These are phyloP conservation scores for Phytopythium sindhum DNA, from an alignment of 352 stramenopile genomes.

Conservation along the genomic window DNA sequence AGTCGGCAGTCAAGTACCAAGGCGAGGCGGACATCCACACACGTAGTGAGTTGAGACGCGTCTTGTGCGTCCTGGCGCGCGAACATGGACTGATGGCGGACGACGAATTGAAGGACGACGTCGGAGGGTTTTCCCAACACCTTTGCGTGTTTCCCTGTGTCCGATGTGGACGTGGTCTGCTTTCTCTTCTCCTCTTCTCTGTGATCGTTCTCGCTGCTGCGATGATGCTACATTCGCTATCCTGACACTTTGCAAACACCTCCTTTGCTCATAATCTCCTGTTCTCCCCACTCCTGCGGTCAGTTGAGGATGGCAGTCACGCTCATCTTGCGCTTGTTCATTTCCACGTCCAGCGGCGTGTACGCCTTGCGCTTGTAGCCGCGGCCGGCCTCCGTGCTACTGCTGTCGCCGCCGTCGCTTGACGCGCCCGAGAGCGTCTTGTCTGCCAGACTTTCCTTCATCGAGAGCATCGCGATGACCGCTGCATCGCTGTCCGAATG, in stretches of 20 bases:
- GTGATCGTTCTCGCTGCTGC: neutral
- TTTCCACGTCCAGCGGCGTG: slow-evolving; percentile 45
- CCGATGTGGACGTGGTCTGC: neutral
- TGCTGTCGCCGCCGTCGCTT: slow-evolving; percentile 40
- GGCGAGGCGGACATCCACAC: neutral
- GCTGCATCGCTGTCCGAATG: slow-evolving; percentile 79
- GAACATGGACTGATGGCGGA: neutral
- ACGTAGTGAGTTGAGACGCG: slow-evolving; percentile 1
- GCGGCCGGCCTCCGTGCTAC: slow-evolving; percentile 23
- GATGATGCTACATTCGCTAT: slow-evolving; percentile 8
- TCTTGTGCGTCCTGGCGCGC: neutral
- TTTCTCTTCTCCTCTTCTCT: neutral
- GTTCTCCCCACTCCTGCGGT: neutral
- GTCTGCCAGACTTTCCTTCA: slow-evolving; percentile 52
- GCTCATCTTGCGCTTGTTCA: slow-evolving; percentile 85
- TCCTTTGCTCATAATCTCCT: neutral
- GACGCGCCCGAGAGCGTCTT: slow-evolving; percentile 24
- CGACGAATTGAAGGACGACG: neutral
- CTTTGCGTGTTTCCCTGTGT: neutral
- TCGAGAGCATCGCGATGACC: slow-evolving; percentile 75
- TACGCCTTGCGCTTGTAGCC: slow-evolving; percentile 69
- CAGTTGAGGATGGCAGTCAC: slow-evolving; percentile 88
- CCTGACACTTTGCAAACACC: neutral
- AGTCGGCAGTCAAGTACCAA: neutral
- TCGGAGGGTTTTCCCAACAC: neutral